Evolutionary conservation across 768 basidiomycete genomes (phyloP).

Genomic region (Hysterangium stoloniferum): DNA sequence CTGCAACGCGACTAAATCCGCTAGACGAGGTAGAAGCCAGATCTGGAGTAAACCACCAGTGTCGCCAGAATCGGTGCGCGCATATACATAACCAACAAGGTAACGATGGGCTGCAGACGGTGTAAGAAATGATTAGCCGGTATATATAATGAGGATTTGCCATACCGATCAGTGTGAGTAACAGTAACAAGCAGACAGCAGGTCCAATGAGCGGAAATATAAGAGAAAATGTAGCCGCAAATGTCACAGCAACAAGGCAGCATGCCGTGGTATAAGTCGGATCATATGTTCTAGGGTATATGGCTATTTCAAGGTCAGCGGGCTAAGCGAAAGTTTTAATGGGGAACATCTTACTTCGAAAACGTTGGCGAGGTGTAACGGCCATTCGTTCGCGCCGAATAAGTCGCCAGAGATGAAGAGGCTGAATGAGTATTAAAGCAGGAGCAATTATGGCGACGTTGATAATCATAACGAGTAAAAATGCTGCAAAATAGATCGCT

Average conservation of each 20-base stretch:
- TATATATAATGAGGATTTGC: too few species aligned
- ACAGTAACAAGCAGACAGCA: conserved; percentile 55
- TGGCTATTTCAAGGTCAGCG: conserved; percentile 32
- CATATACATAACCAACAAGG: conserved; percentile 72
- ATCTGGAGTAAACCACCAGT: conserved; percentile 70
- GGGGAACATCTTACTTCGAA: conserved; percentile 49
- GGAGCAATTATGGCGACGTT: conserved; percentile 64
- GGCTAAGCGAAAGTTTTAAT: not conserved
- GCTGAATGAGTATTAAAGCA: conserved; percentile 66
- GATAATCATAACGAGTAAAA: conserved; percentile 50
- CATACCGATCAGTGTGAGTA: conserved; percentile 61
- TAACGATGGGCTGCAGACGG: conserved; percentile 60
- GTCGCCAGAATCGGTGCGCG: conserved; percentile 54
- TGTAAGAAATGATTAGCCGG: not conserved
- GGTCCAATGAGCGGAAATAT: conserved; percentile 74
- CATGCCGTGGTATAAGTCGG: conserved; percentile 60
- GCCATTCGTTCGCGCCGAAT: conserved; percentile 48
- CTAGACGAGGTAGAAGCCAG: conserved; percentile 69
- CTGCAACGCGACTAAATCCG: conserved; percentile 62
- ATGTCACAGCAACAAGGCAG: conserved; percentile 59
- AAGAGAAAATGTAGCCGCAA: conserved; percentile 64
- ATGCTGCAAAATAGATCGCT: conserved; percentile 58
- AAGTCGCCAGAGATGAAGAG: conserved; percentile 51
- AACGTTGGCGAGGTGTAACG: conserved; percentile 69
- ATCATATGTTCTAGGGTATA: conserved; percentile 66